A percentile compares a stretch with the other conserved stretches of the same genome.
Conservation (phyloP, 2,329 filamentous ascomycete genomes). For the Camptophora hylomeconis region DNA sequence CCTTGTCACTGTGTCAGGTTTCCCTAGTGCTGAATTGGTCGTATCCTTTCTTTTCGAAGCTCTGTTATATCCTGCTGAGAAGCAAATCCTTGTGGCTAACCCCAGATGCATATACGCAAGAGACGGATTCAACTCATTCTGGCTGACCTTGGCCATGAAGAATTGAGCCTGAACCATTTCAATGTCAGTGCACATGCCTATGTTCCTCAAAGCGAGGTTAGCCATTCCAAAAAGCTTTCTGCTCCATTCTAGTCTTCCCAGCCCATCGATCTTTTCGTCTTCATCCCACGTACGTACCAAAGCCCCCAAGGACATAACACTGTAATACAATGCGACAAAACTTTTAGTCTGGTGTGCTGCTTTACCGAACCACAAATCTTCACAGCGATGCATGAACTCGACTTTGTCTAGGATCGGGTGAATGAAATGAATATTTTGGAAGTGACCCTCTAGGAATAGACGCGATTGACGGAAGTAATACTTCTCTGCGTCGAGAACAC, state of each 20-base stretch:
- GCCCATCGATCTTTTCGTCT: no score
- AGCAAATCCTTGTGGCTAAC: slow-evolving; percentile 33
- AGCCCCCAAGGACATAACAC: slow-evolving; percentile 34
- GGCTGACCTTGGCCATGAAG: slow-evolving; percentile 37
- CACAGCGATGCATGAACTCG: slow-evolving; percentile 30
- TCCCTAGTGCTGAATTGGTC: slow-evolving; percentile 20
- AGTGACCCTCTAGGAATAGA: slow-evolving; percentile 35
- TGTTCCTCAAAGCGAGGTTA: no score
- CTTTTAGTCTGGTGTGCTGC: slow-evolving; percentile 23
- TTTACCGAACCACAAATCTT: slow-evolving; percentile 30
- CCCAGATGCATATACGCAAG: slow-evolving; percentile 37
- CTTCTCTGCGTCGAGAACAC: slow-evolving; percentile 19
- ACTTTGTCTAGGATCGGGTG: slow-evolving; percentile 37
- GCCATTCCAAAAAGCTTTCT: no score
- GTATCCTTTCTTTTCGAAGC: slow-evolving; percentile 18
- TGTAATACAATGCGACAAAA: slow-evolving; percentile 36
- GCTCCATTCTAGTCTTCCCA: no score
- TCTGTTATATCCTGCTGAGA: slow-evolving; percentile 37
- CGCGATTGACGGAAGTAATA: slow-evolving; percentile 33
- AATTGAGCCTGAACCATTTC: slow-evolving; percentile 37
- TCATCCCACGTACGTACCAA: slow-evolving; percentile 34
- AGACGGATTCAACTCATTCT: slow-evolving; percentile 37
- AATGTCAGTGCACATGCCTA: no score
- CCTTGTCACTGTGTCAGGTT: slow-evolving; percentile 28
- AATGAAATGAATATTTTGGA: slow-evolving; percentile 36